Evolutionary conservation across 2,329 filamentous ascomycete genomes (phyloP), one percentile per base, ranked within the genome.

Genomic region (Aspergillus sp.): DNA sequence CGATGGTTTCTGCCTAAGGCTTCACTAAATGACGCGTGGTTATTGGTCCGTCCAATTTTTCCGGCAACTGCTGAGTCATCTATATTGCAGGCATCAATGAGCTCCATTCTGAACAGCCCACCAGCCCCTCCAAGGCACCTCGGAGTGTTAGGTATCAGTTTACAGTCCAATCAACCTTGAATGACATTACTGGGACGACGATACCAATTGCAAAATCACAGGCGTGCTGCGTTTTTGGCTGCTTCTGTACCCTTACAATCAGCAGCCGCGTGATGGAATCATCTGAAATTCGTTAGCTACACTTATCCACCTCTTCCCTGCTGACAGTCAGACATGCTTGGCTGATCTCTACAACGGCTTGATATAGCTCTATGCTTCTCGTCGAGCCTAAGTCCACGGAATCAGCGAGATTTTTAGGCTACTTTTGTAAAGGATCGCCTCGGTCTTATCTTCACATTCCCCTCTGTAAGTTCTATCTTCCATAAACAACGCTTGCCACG

Each of bases 51-150:
- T 34, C 18, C 18, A 15, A 18, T 45, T 45, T 53, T 38, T 44
- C 38, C 41, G 52, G 52, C 9, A 7, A 3, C 17, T 12, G 26
- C 15, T 34, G 7, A 48, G 39, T 42, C 39, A 42, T 42, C 18
- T 43, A 30, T n/a, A 26, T 24, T 17, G 47, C 45, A 48, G 36
- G 44, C 53, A 55, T 55, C 53, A 54, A 32, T 47, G 49, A 43
- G 32, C 43, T 41, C 18, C 53, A 48, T 52, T 20, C 32, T 17
- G 17, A 42, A 39, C 57, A 56, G 47, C 52, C 56, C 56, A 58
- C 45, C 51, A 55, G 42, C 57, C 57, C 52, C 57, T 56, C 57
- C 57, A 56, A 38, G 43, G 18, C 9, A 48, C 32, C 38, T 30
- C 15, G 38, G 42, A 34, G 30, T 39, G 22, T 36, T 22, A 48